These are phyloP conservation scores for Candida yuanshanica DNA, from an alignment of 805 yeast genomes.

Conservation along the genomic window DNA sequence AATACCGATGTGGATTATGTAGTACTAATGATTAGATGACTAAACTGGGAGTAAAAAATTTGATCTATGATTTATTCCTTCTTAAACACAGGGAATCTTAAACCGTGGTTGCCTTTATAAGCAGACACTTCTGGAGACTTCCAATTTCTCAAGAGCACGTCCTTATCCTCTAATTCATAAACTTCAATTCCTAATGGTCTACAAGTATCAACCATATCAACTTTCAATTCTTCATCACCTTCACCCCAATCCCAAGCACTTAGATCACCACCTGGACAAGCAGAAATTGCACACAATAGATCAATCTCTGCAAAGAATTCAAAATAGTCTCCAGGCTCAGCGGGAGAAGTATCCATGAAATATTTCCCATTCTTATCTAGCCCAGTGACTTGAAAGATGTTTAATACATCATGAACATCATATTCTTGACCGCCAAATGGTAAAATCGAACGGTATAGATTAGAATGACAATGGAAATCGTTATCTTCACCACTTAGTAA, in stretches of 20 bases:
- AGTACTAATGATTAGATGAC: too few species aligned
- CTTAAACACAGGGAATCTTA: slow-evolving; percentile 22
- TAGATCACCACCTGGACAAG: slow-evolving; percentile 69
- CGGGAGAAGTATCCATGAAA: slow-evolving; percentile 68
- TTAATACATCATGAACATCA: slow-evolving; percentile 65
- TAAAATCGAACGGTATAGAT: slow-evolving; percentile 51
- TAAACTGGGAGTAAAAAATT: too few species aligned
- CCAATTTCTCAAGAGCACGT: slow-evolving; percentile 46
- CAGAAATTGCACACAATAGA: slow-evolving; percentile 54
- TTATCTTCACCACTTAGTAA: slow-evolving; percentile 58
- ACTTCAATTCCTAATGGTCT: slow-evolving; percentile 61
- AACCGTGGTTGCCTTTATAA: slow-evolving; percentile 56
- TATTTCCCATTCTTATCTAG: slow-evolving; percentile 60
- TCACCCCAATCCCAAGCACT: slow-evolving; percentile 72
- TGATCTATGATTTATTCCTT: slow-evolving; percentile 7
- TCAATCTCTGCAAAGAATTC: slow-evolving; percentile 66
- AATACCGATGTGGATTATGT: too few species aligned
- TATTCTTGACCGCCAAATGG: slow-evolving; percentile 59
- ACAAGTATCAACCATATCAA: slow-evolving; percentile 56
- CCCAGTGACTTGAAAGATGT: slow-evolving; percentile 67
- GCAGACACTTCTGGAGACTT: slow-evolving; percentile 42
- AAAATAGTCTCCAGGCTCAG: slow-evolving; percentile 51
- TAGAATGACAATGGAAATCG: slow-evolving; percentile 64
- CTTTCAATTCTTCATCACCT: slow-evolving; percentile 36
- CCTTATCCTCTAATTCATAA: slow-evolving; percentile 43